A percentile compares a stretch with the other conserved stretches of the same genome.
phyloP scores from a whole-genome alignment of 139 green algal genomes.

The Auxenochlorella protothecoides region DNA sequence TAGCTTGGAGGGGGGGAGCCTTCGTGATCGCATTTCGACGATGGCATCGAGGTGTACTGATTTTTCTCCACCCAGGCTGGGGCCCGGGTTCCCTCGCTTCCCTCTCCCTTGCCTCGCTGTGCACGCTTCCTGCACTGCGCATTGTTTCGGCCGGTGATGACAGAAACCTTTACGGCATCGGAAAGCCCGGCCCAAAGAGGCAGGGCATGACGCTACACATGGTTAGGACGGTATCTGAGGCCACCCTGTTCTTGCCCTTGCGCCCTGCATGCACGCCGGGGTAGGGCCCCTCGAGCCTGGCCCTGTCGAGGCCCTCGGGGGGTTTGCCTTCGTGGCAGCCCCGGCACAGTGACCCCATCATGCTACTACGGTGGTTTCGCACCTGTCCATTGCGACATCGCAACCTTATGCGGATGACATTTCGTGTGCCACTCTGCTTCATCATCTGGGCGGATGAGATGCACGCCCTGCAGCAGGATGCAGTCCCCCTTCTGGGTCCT shows the following conservation, averaged over 20 bases:
- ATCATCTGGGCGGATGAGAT: no score
- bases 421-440: not conserved
- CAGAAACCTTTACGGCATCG: not conserved
- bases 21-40: no score
- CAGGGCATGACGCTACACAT: conserved; percentile 10
- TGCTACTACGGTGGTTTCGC: conserved; percentile 1
- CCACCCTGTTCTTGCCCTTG: not conserved
- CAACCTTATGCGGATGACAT: not conserved
- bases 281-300: not conserved
- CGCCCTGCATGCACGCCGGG: not conserved
- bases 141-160: conserved; percentile 7
- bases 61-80: not conserved
- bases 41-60: no score
- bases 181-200: not conserved
- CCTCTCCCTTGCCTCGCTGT: not conserved
- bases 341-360: not conserved
- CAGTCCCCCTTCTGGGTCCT: no score
- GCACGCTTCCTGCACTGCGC: not conserved
- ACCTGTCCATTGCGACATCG: not conserved
- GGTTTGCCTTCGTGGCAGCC: not conserved
- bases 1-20: no score
- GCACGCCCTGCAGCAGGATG: not conserved
- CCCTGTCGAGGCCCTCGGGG: not conserved
- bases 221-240: conserved; percentile 35
- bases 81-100: not conserved